These are phyloP conservation scores for Teratosphaeria gauchensis DNA, from an alignment of 2,329 filamentous ascomycete genomes.

Conservation along the genomic window DNA sequence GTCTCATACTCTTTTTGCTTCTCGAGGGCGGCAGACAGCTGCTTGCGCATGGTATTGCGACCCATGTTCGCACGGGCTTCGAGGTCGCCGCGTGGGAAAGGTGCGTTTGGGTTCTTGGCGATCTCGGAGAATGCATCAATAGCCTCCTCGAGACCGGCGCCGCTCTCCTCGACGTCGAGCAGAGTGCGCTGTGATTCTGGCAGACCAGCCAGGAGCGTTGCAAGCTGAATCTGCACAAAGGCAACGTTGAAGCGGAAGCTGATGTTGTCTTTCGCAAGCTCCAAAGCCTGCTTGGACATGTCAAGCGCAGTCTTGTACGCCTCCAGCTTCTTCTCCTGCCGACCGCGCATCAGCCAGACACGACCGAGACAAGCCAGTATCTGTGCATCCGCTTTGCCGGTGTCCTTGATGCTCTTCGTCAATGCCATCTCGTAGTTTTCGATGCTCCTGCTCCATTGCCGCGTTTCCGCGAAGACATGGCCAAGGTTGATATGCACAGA, in stretches of 20 bases:
- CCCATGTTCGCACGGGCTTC: conserved; percentile 97
- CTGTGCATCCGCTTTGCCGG: conserved; percentile 52
- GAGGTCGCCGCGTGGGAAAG: conserved; percentile 81
- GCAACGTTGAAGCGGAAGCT: conserved; percentile 97
- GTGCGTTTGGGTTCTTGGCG: conserved; percentile 55
- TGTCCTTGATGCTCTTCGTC: conserved; percentile 58
- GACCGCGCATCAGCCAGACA: conserved; percentile 75
- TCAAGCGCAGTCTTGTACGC: conserved; percentile 56
- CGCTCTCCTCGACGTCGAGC: conserved; percentile 70
- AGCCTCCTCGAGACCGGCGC: conserved; percentile 71
- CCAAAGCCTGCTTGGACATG: conserved; percentile 60
- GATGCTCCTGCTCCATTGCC: conserved; percentile 83
- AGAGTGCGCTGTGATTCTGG: conserved; percentile 68
- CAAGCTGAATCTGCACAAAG: conserved; percentile 92
- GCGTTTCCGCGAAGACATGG: conserved; percentile 82
- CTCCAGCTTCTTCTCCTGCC: conserved; percentile 53
- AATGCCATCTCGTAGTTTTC: conserved; percentile 86
- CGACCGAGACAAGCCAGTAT: conserved; percentile 80
- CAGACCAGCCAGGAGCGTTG: conserved; percentile 65
- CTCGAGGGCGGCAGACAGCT: conserved; percentile 75
- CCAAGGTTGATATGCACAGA: conserved; percentile 89
- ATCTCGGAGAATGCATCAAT: conserved; percentile 59
- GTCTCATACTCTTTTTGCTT: conserved; percentile 86
- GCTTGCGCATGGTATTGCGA: conserved; percentile 84
- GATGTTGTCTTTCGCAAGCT: conserved; percentile 59